Percentiles rank a stretch among this genome's conserved stretches.
Conservation (phyloP, 2,329 filamentous ascomycete species). For the Setomelanomma holmii region DNA sequence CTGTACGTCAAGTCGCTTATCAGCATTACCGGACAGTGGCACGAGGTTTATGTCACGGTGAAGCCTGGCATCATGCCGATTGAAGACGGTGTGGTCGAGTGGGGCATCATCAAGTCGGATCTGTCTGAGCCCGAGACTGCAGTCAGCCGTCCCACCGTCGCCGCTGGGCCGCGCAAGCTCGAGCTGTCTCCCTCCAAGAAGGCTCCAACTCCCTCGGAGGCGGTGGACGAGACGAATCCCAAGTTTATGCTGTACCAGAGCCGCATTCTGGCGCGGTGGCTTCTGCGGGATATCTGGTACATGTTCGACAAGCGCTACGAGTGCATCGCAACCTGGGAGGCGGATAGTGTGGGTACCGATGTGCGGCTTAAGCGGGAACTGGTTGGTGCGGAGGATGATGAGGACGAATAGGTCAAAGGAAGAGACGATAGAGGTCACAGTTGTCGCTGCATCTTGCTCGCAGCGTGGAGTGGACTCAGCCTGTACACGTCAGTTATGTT, state of each 20-base stretch:
- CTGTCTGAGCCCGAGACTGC: background rate
- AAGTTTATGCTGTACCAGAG: conserved; percentile 22
- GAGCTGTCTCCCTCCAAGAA: background rate
- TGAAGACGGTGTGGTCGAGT: conserved; percentile 5
- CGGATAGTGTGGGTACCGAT: conserved; percentile 6
- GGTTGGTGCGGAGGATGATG: conserved; percentile 7
- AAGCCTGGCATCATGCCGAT: conserved; percentile 9
- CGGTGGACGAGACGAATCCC: conserved; percentile 2
- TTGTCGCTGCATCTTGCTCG: background rate
- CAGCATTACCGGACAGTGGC: conserved; percentile 18
- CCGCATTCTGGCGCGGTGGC: conserved; percentile 12
- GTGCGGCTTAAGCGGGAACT: conserved; percentile 12
- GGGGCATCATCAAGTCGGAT: conserved; percentile 12
- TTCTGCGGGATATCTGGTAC: conserved; percentile 18
- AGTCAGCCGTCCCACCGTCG: background rate
- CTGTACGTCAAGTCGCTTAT: conserved; percentile 15
- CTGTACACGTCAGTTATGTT: conserved; percentile 1
- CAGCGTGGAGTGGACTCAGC: background rate
- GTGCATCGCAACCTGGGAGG: conserved; percentile 18
- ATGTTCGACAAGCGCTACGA: conserved; percentile 12
- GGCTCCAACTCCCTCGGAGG: background rate
- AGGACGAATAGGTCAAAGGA: background rate
- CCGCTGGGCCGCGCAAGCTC: background rate
- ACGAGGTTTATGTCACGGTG: conserved; percentile 16
- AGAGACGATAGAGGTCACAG: background rate